Percentiles rank a stretch among this genome's conserved stretches.
phyloP scores from a whole-genome alignment of 2,329 filamentous ascomycete species.

The Pestalotiopsis fici region DNA sequence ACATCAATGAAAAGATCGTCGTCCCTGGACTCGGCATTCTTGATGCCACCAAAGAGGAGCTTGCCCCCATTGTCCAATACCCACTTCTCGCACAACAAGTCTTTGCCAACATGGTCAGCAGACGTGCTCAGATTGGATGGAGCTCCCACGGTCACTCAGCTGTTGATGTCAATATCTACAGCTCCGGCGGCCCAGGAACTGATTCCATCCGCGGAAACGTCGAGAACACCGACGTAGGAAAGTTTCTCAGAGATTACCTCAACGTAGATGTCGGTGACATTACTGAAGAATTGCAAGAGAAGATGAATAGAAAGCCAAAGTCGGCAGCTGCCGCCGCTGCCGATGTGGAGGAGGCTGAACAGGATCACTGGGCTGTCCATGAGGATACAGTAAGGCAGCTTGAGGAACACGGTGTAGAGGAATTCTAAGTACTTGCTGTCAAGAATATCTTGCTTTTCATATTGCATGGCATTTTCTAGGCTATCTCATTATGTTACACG shows the following conservation, averaged over 20 bases:
- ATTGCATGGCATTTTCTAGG: constrained; percentile 2
- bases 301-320: constrained; percentile 34
- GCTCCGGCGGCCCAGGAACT: constrained; percentile 67
- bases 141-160: constrained; percentile 90
- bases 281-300: constrained; percentile 71
- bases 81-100: constrained; percentile 55
- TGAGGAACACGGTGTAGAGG: constrained; percentile 4
- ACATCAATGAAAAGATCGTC: constrained; percentile 70
- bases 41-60: constrained; percentile 71
- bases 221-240: constrained; percentile 91
- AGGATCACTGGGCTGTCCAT: constrained; percentile 28
- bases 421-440: not conserved
- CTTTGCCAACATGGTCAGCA: constrained; percentile 84
- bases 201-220: constrained; percentile 77
- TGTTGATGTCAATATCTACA: constrained; percentile 96
- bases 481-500: not conserved
- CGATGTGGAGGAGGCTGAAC: not conserved
- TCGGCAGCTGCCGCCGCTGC: constrained; percentile 4
- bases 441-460: not conserved
- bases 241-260: constrained; percentile 79
- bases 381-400: constrained; percentile 20
- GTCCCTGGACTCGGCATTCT: constrained; percentile 72
- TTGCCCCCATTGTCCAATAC: constrained; percentile 63
- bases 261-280: constrained; percentile 77
- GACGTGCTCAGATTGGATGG: constrained; percentile 90